Base-by-base conservation (phyloP, 176 grass and related monocot genomes). In the Alopecurus myosuroides region DNA sequence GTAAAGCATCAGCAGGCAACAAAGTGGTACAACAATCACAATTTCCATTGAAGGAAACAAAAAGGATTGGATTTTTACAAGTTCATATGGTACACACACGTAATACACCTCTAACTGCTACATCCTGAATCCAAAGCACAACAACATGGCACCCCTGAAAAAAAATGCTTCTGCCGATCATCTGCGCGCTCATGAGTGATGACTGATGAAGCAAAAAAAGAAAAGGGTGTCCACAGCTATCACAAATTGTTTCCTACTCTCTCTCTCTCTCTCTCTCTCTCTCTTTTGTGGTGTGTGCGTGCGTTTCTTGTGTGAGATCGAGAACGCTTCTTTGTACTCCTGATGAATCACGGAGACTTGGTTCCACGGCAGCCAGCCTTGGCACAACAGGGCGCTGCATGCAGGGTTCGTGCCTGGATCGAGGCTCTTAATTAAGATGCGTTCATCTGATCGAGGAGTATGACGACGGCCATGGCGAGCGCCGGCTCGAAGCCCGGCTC, bases 391-490 rank as follows among this genome's bases (percentile, higher is more conserved):
- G 1, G 19, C 9, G 48, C 37, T n/a, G 55, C 40, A 31, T 20
- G 30, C 13, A 22, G 28, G 62, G 58, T 50, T 69, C 17, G 4
- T 65, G 68, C 25, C 10, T 1, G 11, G 62, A 17, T 19, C 25
- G 14, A 35, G 18, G 6, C 36, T 18, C 4, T 85, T 15, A 85
- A 33, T 85, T 15, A 85, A 33, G 83, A 65, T 1, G 52, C 53
- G 76, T 86, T 75, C 92, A 91, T 92, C 86, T 91, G 92, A 22
- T 94, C 92, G 7, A 97, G 89, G 69, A 97, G 83, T 19, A 97
- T 89, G 79, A 97, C 94, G 15, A 97, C 86, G 78, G 92, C 92
- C 94, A 92, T 97, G 83, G 92, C 92, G 6, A 83, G 78, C 26
- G 92, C 77, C n/a, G 88, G 69, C 39, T 92, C 92, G 6, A 94